Evolutionary conservation across 257 asterid species (phyloP), one percentile per base, ranked within the genome.

Genomic region (Plantago ovata): DNA sequence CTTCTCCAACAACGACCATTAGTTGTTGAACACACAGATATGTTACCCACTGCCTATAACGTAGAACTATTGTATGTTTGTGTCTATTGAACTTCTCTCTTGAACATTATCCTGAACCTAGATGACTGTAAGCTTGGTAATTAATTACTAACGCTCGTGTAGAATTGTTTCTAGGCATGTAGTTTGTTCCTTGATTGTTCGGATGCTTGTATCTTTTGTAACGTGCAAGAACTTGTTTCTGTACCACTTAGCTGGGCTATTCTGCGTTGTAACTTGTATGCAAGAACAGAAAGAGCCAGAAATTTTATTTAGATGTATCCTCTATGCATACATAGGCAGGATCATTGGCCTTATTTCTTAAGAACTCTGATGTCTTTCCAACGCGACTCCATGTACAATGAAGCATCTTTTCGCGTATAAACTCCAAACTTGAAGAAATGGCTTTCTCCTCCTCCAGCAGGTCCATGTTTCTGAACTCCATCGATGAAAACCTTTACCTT

Each of bases 1-100:
- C 87, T 22, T 79, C 90, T 42, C 82, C 95, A 9, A 76, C 89
- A 24, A 76, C 89, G 33, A 77, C 98, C 15, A 77, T 87, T 69
- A 72, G 89, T 65, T 79, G 96, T 63, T 84, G 82, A 87, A 70
- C 64, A 62, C 13, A 47, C 56, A 41, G 38, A 32, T 39, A 55
- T 38, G 44, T 13, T n/a, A n/a, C n/a, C n/a, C n/a, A 50, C 58
- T 58, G 3, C 20, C 20, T 58, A 65, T 47, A 21, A 54, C 74
- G 36, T 28, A 28, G 36, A 1, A 0, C 36, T 28, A 8, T 28
- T 28, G 36, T 28, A 28, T 28, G 36, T 28, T 50, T 53, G 47
- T 56, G 39, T 43, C 33, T 21, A 44, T 53, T 15, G 46, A 53
- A 55, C 58, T 15, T 58, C 23, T 64, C 33, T 53, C 56, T 42